These are phyloP conservation scores for Aureoboletus auriporus DNA, from an alignment of 768 basidiomycete genomes.

Conservation along the genomic window DNA sequence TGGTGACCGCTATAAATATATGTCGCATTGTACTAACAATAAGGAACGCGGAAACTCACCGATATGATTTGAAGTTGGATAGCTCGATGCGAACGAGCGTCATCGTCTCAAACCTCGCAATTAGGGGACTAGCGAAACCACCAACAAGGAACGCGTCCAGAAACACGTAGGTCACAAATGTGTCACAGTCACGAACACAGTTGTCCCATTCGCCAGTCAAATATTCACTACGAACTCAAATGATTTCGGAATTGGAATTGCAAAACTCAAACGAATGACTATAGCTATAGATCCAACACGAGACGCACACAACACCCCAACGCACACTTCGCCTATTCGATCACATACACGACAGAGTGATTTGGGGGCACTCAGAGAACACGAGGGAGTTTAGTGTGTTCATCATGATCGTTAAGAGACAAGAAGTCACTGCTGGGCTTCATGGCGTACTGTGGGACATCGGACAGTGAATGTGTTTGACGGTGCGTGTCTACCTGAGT, in stretches of 20 bases:
- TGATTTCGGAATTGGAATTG: slow-evolving; percentile 1
- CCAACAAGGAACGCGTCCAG: slow-evolving; percentile 21
- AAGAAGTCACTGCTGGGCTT: slow-evolving; percentile 22
- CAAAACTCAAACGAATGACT: slow-evolving; percentile 10
- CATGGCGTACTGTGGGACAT: slow-evolving; percentile 19
- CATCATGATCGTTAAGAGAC: slow-evolving; percentile 20
- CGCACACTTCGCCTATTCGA: not conserved
- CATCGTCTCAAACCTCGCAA: slow-evolving; percentile 39
- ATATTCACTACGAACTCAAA: too few relatives aligned
- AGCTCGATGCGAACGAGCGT: slow-evolving; percentile 84
- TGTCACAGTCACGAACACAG: slow-evolving; percentile 25
- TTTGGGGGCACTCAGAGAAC: slow-evolving; percentile 7
- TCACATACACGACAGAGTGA: not conserved
- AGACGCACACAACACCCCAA: too few relatives aligned
- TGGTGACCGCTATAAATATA: slow-evolving; percentile 59
- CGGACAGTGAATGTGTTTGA: slow-evolving; percentile 22
- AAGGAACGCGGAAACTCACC: slow-evolving; percentile 35
- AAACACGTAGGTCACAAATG: slow-evolving; percentile 21
- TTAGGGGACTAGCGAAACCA: slow-evolving; percentile 19
- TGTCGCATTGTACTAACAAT: slow-evolving; percentile 1
- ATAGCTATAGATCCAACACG: slow-evolving; percentile 1
- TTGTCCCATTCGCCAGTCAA: too few relatives aligned
- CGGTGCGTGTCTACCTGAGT: slow-evolving; percentile 29
- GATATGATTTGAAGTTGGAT: slow-evolving; percentile 96
- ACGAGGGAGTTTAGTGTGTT: slow-evolving; percentile 9